Base-by-base conservation (phyloP, 768 basidiomycete species). In the Dictyophora rubrovolvata region DNA sequence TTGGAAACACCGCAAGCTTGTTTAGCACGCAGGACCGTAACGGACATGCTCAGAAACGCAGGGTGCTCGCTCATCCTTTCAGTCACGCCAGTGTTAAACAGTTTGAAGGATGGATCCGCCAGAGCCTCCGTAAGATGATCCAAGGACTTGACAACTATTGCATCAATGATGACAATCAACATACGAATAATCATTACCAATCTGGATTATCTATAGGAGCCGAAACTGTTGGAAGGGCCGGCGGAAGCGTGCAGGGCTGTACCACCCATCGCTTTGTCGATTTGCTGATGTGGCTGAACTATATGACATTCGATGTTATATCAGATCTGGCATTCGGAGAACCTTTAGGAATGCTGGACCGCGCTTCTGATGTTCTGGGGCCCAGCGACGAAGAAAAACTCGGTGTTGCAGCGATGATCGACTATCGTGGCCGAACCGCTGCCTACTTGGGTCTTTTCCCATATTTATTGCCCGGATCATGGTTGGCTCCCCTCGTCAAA, bases 291-390 rank as follows among this genome's bases (percentile, higher is more conserved):
- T 71, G 70, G 70, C 65, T 73, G 61, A 71, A 73, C 57, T 72
- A 69, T 52, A 61, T 73, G 22, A 65, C 72, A 10, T 62, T 62
- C 50, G 49, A 59, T 21, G 57, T 59, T 23, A 59, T 52, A 10
- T 70, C 71, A 2, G 69, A 70, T 48, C 65, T 73, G 28, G 70
- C 69, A 1, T 73, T 72, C 51, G 72, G 71, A 6, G 66, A 69
- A 59, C 57, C 69, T 9, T 65, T 73, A 34, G 70, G 69, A 16
- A 73, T 72, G 70, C 56, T 72, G 3, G 60, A 65, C 28, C 64
- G 64, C 9, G 66, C 66, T 7, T 49, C 54, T n/a, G 54, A 55
- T 18, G 34, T 42, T 7, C 46, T 48, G 16, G 22, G 22, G 17
- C n/a, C 42, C 17, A 46, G 34, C 11, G n/a, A n/a, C 14, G 36